phyloP scores from a whole-genome alignment of 2,329 filamentous ascomycete species.

The Colletotrichum cuscutae region DNA sequence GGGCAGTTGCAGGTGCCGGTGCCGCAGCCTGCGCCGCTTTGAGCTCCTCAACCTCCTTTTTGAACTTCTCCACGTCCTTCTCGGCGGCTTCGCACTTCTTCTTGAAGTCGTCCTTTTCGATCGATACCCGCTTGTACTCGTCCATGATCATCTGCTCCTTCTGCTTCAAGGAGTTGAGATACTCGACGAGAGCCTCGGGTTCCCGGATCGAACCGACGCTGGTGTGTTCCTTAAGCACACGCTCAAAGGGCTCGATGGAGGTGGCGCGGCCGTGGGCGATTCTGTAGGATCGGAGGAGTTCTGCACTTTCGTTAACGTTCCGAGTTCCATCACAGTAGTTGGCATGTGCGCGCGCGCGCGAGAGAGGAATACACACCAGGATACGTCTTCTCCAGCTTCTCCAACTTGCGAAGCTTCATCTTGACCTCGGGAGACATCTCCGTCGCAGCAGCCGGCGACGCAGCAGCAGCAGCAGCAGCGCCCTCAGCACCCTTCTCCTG shows the following conservation, averaged over 20 bases:
- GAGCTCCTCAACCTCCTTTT: constrained; percentile 66
- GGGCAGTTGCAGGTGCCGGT: constrained; percentile 40
- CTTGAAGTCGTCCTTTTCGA: constrained; percentile 83
- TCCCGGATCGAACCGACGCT: constrained; percentile 90
- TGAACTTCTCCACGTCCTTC: constrained; percentile 69
- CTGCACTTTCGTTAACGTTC: constrained; percentile 52
- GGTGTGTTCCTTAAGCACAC: constrained; percentile 89
- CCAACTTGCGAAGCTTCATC: constrained; percentile 83
- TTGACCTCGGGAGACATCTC: constrained; percentile 81
- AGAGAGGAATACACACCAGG: constrained; percentile 68
- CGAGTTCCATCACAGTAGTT: fast-evolving
- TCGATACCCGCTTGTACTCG: constrained; percentile 87
- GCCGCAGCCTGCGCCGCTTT: constrained; percentile 46
- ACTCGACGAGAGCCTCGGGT: constrained; percentile 85
- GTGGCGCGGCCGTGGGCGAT: constrained; percentile 88
- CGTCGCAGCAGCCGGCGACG: constrained; percentile 37
- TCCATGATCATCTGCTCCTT: constrained; percentile 95
- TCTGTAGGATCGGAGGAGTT: constrained; percentile 90
- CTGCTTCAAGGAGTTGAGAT: constrained; percentile 85
- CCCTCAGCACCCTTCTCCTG: constrained; percentile 38
- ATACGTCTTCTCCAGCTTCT: constrained; percentile 89
- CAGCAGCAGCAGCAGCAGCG: constrained; percentile 25
- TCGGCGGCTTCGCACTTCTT: constrained; percentile 77
- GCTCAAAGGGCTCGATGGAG: constrained; percentile 93
- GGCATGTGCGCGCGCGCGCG: not conserved